Evolutionary conservation across 2,329 filamentous ascomycete species (phyloP).

Genomic region (Escovopsis sp.): DNA sequence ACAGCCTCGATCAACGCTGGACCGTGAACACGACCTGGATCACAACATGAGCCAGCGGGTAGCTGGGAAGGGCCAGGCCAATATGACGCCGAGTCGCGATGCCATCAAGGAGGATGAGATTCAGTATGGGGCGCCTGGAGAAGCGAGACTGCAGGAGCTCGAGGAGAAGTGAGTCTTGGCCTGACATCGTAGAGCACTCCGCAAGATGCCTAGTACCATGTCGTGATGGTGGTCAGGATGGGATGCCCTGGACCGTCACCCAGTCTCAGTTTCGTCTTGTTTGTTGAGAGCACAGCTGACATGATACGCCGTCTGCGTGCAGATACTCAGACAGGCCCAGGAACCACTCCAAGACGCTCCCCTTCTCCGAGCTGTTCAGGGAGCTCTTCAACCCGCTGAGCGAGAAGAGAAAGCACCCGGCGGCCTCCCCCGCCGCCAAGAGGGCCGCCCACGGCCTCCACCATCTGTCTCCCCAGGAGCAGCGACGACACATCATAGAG

Average conservation of each 20-base stretch:
- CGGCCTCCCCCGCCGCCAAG: constrained; percentile 40
- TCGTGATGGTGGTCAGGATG: background rate
- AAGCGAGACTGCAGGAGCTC: constrained; percentile 24
- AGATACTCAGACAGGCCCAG: constrained; percentile 71
- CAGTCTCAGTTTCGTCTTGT: too few species aligned
- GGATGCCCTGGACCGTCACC: background rate
- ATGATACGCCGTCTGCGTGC: constrained; percentile 5
- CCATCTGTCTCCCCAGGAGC: constrained; percentile 57
- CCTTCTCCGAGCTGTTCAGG: constrained; percentile 65
- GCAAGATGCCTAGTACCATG: too few species aligned
- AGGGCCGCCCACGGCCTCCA: constrained; percentile 41
- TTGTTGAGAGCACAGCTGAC: too few species aligned
- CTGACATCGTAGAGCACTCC: too few species aligned
- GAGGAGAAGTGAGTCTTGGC: constrained; percentile 23
- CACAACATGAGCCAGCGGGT: constrained; percentile 5
- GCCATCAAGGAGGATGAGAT: constrained; percentile 34
- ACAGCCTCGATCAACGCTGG: too few species aligned
- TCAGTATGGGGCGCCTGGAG: constrained; percentile 29
- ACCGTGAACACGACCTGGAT: too few species aligned
- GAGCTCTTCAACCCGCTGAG: constrained; percentile 67
- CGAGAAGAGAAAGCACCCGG: constrained; percentile 64
- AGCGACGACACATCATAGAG: constrained; percentile 65
- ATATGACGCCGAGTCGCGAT: constrained; percentile 20
- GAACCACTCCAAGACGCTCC: constrained; percentile 65
- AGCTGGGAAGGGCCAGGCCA: background rate